Percentiles rank a stretch among this genome's conserved stretches.
Evolutionary conservation across 495 filamentous ascomycete species (phyloP).

Genomic region (Talaromyces stipitatus): DNA sequence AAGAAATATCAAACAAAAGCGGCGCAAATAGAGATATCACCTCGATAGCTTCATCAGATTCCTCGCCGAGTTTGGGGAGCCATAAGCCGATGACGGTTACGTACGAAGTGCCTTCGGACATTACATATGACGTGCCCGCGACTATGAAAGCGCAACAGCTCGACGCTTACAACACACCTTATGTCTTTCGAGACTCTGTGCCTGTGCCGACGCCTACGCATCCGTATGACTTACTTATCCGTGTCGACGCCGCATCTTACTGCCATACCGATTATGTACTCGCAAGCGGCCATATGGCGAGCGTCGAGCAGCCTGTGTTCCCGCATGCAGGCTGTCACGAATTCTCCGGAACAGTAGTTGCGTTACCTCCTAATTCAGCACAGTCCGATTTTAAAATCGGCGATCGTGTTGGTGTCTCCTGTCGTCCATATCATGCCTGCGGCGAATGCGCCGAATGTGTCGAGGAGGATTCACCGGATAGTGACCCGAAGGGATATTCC

Average conservation of each 20-base stretch:
- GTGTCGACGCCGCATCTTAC: constrained; percentile 48
- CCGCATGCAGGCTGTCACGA: constrained; percentile 51
- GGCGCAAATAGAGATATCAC: not conserved
- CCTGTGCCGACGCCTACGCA: constrained; percentile 1
- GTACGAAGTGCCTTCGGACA: not conserved
- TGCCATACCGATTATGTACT: constrained; percentile 55
- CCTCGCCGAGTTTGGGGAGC: not conserved
- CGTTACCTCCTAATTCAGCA: constrained; percentile 36
- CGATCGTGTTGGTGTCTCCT: constrained; percentile 33
- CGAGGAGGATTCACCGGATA: constrained; percentile 1
- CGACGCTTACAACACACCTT: constrained; percentile 4
- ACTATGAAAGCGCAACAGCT: constrained; percentile 5
- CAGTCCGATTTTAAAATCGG: constrained; percentile 38
- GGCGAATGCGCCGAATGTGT: constrained; percentile 29
- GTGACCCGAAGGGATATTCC: constrained; percentile 6
- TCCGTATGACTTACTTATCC: constrained; percentile 45
- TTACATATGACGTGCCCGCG: not conserved
- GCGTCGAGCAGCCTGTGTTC: constrained; percentile 17
- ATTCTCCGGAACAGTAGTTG: constrained; percentile 39
- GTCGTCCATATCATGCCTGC: constrained; percentile 29
- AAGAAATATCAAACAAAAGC: not conserved
- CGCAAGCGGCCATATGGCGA: constrained; percentile 28
- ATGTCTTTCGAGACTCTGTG: constrained; percentile 2
- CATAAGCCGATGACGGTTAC: not conserved
- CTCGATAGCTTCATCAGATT: not conserved